Evolutionary conservation across 1,139 yeast species (phyloP).

Genomic region (Pichia sp.): DNA sequence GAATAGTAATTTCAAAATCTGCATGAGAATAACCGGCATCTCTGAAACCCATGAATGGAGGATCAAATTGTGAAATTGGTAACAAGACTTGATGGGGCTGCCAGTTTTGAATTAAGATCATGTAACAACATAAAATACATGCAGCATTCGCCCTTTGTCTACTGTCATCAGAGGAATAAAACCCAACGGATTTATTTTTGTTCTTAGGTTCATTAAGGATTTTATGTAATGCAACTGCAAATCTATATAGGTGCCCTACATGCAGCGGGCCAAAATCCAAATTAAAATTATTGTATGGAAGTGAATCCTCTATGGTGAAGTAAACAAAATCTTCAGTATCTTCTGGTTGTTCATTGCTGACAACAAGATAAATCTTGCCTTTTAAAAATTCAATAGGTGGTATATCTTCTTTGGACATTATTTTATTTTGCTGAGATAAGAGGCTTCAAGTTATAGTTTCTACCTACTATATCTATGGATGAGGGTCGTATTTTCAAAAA

Average conservation of each 20-base stretch:
- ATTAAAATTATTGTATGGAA: constrained; percentile 89
- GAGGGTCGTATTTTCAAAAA: not conserved
- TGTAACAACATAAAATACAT: constrained; percentile 85
- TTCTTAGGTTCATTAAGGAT: constrained; percentile 78
- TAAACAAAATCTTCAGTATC: constrained; percentile 73
- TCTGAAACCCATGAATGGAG: constrained; percentile 90
- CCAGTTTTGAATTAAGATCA: constrained; percentile 95
- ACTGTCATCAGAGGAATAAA: constrained; percentile 76
- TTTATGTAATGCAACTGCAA: constrained; percentile 91
- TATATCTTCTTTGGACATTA: constrained; percentile 18
- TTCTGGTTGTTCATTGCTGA: constrained; percentile 71
- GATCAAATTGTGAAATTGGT: constrained; percentile 86
- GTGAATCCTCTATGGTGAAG: constrained; percentile 86
- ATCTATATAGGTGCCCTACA: constrained; percentile 85
- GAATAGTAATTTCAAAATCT: constrained; percentile 87
- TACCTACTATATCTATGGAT: not conserved
- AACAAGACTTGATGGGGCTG: constrained; percentile 96
- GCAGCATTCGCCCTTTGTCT: constrained; percentile 90
- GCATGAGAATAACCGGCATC: constrained; percentile 97
- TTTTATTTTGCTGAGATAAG: too few relatives aligned
- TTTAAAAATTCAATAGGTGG: constrained; percentile 31
- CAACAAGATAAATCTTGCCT: constrained; percentile 77
- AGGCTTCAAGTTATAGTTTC: not conserved
- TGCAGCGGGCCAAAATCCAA: constrained; percentile 95
- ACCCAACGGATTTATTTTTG: constrained; percentile 82